These are phyloP conservation scores for Beauveria asiatica DNA, from an alignment of 2,329 filamentous ascomycete genomes.

Conservation along the genomic window DNA sequence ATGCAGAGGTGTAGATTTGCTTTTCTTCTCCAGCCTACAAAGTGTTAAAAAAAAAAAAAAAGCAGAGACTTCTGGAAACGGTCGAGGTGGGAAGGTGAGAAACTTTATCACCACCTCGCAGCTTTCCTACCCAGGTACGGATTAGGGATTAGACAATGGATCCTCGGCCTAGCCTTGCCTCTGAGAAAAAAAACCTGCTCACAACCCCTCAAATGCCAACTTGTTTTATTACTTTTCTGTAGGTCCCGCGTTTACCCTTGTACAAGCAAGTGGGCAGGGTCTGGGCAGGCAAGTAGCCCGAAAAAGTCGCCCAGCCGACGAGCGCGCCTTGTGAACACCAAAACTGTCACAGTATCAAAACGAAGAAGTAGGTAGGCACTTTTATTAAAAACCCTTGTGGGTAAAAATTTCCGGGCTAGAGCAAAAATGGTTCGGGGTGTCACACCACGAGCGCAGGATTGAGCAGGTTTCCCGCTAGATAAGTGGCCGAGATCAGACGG, in stretches of 20 bases:
- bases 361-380: too few species aligned
- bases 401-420: not conserved
- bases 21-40: not conserved
- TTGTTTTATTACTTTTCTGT: not conserved
- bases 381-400: not conserved
- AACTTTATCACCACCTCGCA: not conserved
- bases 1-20: too few species aligned
- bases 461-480: conserved; percentile 6
- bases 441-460: conserved; percentile 6
- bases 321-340: too few species aligned
- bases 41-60: not conserved
- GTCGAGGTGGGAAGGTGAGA: not conserved
- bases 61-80: not conserved
- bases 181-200: conserved; percentile 5
- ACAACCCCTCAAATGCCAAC: not conserved
- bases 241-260: too few species aligned
- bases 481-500: not conserved
- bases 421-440: not conserved
- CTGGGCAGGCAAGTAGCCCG: too few species aligned
- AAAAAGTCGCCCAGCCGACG: too few species aligned
- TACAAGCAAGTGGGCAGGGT: too few species aligned
- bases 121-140: not conserved
- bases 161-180: not conserved
- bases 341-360: too few species aligned
- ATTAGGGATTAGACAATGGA: not conserved